Evolutionary conservation across 306 rosid species (phyloP), one percentile per base, ranked within the genome.

Genomic region (Malus orientalis): DNA sequence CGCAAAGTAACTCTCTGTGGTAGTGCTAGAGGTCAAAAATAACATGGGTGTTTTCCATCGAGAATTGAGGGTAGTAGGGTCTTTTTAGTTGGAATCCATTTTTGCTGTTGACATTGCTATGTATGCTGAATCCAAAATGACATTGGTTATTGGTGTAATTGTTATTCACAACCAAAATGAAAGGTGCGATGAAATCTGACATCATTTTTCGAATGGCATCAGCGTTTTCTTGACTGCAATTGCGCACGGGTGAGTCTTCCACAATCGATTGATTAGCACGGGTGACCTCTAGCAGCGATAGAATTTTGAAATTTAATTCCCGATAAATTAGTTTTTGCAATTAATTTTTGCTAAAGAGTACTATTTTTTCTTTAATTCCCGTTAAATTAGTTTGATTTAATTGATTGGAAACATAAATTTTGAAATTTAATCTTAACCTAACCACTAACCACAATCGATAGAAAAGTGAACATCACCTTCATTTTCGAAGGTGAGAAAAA

Each of bases 191-290:
- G 70, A 66, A 66, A 19, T 33, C 36, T 78, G 71, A 71, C 33
- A 22, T 36, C 69, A 71, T 8, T 66, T 74, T 78, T 1, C 55
- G 77, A 19, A 70, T 74, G 19, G 82, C 63, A 69, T 74, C 47
- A 40, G 38, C 38, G 70, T 70, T 70, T 38, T 62, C 74, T 76
- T 47, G 55, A 22, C 11, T 51, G 45, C 9, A 22, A 44, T 69
- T 78, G 33, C 25, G 25, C 25, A 25, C 25, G 25, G 25, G 25
- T 25, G 25, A 25, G 25, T 25, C 25, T 25, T 25, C 25, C 25
- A 25, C 25, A 25, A 25, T 25, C 25, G 25, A 25, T 25, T 25
- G 25, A 25, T 25, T 25, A 25, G 0, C 25, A 25, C 25, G 25
- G 25, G 25, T 25, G 25, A 25, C 27, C 27, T 25, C 27, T 25